phyloP scores from a whole-genome alignment of 139 green algal genomes.

The Choricystis sp. region DNA sequence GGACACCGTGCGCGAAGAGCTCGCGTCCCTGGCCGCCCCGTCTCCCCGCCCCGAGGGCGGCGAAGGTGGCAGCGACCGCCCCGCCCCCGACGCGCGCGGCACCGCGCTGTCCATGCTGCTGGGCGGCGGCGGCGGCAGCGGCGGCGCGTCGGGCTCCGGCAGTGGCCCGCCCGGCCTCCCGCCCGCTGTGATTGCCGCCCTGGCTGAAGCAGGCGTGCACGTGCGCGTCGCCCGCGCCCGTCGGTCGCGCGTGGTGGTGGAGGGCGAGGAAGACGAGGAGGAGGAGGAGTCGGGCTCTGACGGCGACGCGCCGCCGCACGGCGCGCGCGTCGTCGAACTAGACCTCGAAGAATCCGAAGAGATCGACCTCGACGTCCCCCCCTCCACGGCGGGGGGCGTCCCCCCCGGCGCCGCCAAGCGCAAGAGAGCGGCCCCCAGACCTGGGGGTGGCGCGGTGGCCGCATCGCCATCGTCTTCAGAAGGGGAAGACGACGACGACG shows the following conservation, averaged over 20 bases:
- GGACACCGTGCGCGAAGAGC: constrained; percentile 17
- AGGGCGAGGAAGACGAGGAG: constrained; percentile 8
- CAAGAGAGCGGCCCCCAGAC: background rate
- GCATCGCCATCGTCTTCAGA: constrained; percentile 22
- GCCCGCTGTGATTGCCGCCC: background rate
- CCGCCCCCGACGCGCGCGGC: no score
- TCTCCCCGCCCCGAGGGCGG: no score
- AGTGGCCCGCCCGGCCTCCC: background rate
- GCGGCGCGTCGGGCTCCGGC: no score
- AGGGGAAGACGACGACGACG: constrained; percentile 3
- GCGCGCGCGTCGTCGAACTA: no score
- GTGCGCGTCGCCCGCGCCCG: background rate
- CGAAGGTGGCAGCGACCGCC: no score
- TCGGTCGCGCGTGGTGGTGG: background rate
- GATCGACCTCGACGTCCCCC: no score
- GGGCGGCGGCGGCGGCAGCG: no score
- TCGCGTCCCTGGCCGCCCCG: constrained; percentile 15
- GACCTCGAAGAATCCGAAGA: no score
- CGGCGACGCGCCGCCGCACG: no score
- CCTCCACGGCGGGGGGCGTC: background rate
- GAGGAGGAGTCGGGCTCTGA: constrained; percentile 1
- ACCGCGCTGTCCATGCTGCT: background rate
- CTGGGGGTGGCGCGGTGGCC: background rate
- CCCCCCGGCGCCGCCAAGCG: background rate
- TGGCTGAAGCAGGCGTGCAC: background rate